Evolutionary conservation across 805 yeast genomes (phyloP).

Genomic region (Wickerhamiella dianesei): DNA sequence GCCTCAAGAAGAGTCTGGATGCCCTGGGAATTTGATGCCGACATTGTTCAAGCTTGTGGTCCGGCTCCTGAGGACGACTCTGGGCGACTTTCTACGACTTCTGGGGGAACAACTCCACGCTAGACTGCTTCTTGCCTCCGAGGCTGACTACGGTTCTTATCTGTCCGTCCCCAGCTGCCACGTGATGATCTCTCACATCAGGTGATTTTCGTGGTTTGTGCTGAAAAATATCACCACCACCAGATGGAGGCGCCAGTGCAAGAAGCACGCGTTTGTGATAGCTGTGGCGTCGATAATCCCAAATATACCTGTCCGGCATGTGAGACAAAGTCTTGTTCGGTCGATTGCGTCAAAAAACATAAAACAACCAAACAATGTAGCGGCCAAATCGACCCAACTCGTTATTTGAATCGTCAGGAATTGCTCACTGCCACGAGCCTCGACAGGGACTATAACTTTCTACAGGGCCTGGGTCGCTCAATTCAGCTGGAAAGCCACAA

Average conservation of each 20-base stretch:
- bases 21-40: slow-evolving; percentile 39
- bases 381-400: slow-evolving; percentile 50
- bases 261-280: neutral
- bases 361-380: slow-evolving; percentile 49
- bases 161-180: neutral
- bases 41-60: slow-evolving; percentile 17
- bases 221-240: too few species aligned
- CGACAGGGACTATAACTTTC: slow-evolving; percentile 73
- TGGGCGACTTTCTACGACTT: neutral
- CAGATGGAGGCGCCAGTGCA: too few species aligned
- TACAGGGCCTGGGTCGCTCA: slow-evolving; percentile 44
- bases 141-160: neutral
- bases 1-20: slow-evolving; percentile 67
- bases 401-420: slow-evolving; percentile 38
- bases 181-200: neutral
- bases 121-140: neutral
- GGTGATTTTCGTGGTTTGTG: neutral
- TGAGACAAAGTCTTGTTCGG: slow-evolving; percentile 47
- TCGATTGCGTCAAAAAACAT: slow-evolving; percentile 59
- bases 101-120: neutral
- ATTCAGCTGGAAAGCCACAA: slow-evolving; percentile 43
- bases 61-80: neutral
- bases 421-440: slow-evolving; percentile 35
- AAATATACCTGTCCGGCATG: slow-evolving; percentile 82
- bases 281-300: slow-evolving; percentile 19